Percentiles rank a stretch among this genome's conserved stretches.
Evolutionary conservation across 768 basidiomycete species (phyloP).

Genomic region (Russula dissimulans): DNA sequence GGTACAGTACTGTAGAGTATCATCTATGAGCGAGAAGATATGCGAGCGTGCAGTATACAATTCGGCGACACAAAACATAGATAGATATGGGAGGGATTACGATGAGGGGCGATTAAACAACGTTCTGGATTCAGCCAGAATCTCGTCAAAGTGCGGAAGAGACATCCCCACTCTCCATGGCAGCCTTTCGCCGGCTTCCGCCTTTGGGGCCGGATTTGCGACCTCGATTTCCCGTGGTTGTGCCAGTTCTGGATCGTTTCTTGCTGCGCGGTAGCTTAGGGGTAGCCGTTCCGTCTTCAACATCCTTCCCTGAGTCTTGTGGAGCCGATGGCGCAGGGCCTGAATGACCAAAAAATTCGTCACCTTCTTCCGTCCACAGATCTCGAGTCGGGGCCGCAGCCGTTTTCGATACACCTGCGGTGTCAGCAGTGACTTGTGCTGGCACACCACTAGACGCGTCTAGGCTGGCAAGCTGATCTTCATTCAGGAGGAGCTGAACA

Average conservation of each 20-base stretch:
- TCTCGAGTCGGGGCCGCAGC: constrained; percentile 41
- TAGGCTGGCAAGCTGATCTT: constrained; percentile 79
- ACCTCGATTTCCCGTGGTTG: constrained; percentile 27
- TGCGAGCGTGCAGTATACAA: constrained; percentile 12
- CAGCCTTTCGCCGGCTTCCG: constrained; percentile 20
- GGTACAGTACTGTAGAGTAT: constrained; percentile 16
- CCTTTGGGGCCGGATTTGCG: constrained; percentile 25
- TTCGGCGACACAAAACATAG: constrained; percentile 8
- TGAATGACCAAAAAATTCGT: constrained; percentile 72
- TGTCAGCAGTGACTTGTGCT: constrained; percentile 29
- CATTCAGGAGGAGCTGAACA: constrained; percentile 87
- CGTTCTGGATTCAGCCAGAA: not conserved
- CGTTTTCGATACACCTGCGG: constrained; percentile 29
- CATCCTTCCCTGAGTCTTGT: constrained; percentile 22
- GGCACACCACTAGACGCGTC: constrained; percentile 38
- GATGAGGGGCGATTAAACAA: constrained; percentile 3
- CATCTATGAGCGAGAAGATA: constrained; percentile 12
- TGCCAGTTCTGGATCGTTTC: constrained; percentile 29
- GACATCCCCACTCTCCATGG: constrained; percentile 17
- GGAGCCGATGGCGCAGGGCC: constrained; percentile 23
- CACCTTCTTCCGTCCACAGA: constrained; percentile 80
- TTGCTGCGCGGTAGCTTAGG: constrained; percentile 25
- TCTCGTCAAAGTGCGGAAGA: constrained; percentile 5
- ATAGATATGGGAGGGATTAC: constrained; percentile 1
- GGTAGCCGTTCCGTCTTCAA: constrained; percentile 16